Conservation (phyloP, 129 eudicot genomes). For the Flaveria robusta region DNA sequence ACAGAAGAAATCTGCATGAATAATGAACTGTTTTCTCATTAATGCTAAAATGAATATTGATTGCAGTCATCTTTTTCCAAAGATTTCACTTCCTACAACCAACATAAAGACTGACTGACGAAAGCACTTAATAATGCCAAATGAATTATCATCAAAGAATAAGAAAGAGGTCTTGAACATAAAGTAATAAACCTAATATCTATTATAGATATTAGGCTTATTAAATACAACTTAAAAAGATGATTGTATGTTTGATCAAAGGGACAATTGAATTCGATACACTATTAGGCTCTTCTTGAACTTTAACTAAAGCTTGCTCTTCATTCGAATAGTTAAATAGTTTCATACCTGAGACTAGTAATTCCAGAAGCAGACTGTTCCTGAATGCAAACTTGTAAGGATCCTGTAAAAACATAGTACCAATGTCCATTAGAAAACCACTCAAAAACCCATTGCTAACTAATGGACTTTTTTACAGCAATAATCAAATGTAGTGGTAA, state of each 20-base stretch:
- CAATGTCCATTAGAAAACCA: slow-evolving; percentile 15
- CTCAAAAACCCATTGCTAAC: neutral
- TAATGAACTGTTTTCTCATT: neutral
- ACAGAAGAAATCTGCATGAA: neutral
- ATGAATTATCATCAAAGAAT: neutral
- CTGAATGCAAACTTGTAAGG: slow-evolving; percentile 67
- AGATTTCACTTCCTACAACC: neutral
- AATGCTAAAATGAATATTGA: too few species aligned
- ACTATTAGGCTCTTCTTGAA: slow-evolving; percentile 6
- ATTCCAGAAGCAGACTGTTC: too few species aligned
- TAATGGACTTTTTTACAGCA: neutral
- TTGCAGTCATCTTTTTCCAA: neutral
- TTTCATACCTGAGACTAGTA: slow-evolving; percentile 65
- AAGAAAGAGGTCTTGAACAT: neutral
- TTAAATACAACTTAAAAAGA: neutral
- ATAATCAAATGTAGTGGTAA: neutral
- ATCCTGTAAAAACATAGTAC: slow-evolving; percentile 45
- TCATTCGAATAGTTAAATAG: slow-evolving; percentile 1
- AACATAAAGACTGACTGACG: neutral
- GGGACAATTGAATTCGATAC: slow-evolving; percentile 6
- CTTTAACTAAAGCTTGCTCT: slow-evolving; percentile 10
- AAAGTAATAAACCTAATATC: too few species aligned
- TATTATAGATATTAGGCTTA: too few species aligned
- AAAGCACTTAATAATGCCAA: neutral
- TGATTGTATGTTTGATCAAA: neutral